Evolutionary conservation across 2,329 filamentous ascomycete species (phyloP).

Genomic region (Shiraia bambusicola): DNA sequence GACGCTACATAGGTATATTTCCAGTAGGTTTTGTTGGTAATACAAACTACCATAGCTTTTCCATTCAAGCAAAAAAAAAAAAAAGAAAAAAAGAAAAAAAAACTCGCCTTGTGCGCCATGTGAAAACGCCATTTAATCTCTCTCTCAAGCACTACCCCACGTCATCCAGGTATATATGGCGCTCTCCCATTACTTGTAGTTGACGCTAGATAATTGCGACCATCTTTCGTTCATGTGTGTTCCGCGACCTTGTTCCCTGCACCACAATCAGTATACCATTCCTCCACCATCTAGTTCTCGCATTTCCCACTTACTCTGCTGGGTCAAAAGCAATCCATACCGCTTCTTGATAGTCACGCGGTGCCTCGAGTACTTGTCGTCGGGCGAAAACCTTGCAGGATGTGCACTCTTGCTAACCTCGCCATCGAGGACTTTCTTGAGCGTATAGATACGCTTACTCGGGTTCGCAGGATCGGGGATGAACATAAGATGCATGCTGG

Average conservation of each 20-base stretch:
- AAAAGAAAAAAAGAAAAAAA: too few species aligned
- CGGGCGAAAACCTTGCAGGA: slow-evolving; percentile 92
- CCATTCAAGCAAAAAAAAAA: too few species aligned
- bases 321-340: slow-evolving; percentile 83
- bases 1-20: too few species aligned
- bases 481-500: slow-evolving; percentile 76
- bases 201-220: too few species aligned
- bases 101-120: slow-evolving; percentile 9
- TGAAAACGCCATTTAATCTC: slow-evolving; percentile 3
- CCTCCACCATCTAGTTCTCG: background rate
- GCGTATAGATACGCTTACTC: slow-evolving; percentile 83
- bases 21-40: too few species aligned
- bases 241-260: slow-evolving; percentile 33
- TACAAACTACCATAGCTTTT: slow-evolving; percentile 3
- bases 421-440: slow-evolving; percentile 81
- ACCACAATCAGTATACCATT: slow-evolving; percentile 1
- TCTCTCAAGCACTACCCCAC: background rate
- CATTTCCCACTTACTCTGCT: slow-evolving; percentile 60
- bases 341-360: slow-evolving; percentile 93
- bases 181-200: too few species aligned
- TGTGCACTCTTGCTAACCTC: slow-evolving; percentile 95
- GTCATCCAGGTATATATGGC: background rate
- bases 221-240: slow-evolving; percentile 10
- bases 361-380: slow-evolving; percentile 97
- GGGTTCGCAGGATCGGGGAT: slow-evolving; percentile 72